A percentile compares a stretch with the other conserved stretches of the same genome.
These are phyloP conservation scores for Pichia inconspicua DNA, from an alignment of 1,139 yeast genomes.

Conservation along the genomic window DNA sequence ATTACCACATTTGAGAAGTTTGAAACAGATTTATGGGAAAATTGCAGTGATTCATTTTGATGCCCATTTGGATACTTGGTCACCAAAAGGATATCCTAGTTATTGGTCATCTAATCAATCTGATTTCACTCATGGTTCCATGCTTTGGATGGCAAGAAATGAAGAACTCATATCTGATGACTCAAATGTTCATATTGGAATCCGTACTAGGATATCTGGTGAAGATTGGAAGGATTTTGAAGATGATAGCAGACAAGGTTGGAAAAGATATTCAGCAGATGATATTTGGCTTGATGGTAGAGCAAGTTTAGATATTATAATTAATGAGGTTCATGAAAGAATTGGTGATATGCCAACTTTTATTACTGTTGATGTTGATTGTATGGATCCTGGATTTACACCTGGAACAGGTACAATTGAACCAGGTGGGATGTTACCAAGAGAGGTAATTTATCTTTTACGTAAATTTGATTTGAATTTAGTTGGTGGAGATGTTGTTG, in stretches of 20 bases:
- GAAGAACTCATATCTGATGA: constrained; percentile 53
- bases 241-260: constrained; percentile 59
- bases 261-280: constrained; percentile 57
- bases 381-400: constrained; percentile 73
- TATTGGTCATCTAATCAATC: constrained; percentile 62
- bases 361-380: constrained; percentile 69
- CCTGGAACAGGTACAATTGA: constrained; percentile 84
- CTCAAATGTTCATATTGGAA: constrained; percentile 61
- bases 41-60: constrained; percentile 68
- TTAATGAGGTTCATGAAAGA: constrained; percentile 40
- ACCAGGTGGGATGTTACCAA: constrained; percentile 75
- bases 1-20: constrained; percentile 61
- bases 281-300: constrained; percentile 61
- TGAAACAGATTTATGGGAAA: constrained; percentile 52
- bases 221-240: constrained; percentile 46
- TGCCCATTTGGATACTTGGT: constrained; percentile 77
- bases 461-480: constrained; percentile 54
- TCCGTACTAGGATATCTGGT: constrained; percentile 63
- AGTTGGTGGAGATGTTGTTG: constrained; percentile 76
- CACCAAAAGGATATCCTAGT: constrained; percentile 58
- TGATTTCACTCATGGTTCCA: constrained; percentile 69
- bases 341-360: constrained; percentile 56
- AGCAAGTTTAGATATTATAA: constrained; percentile 48
- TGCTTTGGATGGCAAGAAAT: constrained; percentile 69
- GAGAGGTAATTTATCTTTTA: constrained; percentile 59